Evolutionary conservation across 306 rosid genomes (phyloP).

Genomic region (Elaeagnus macrophylla): DNA sequence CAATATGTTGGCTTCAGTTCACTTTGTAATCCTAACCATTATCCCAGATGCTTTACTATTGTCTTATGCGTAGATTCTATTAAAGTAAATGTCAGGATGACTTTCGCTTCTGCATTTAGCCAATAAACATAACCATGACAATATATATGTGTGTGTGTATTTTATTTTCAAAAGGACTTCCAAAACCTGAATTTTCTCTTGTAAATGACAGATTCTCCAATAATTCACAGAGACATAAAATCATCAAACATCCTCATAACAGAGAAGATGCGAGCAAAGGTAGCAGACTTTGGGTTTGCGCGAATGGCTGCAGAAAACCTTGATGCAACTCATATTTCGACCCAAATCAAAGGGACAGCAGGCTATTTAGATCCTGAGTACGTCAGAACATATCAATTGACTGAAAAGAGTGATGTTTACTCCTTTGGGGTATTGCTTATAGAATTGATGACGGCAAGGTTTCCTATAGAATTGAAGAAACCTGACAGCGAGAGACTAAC

Average conservation of each 20-base stretch:
- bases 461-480: slow-evolving; percentile 58
- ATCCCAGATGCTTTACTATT: not conserved
- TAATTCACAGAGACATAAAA: slow-evolving; percentile 89
- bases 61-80: not conserved
- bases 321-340: slow-evolving; percentile 64
- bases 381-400: slow-evolving; percentile 65
- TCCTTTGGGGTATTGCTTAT: slow-evolving; percentile 94
- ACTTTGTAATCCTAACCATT: not conserved
- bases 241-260: slow-evolving; percentile 80
- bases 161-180: slow-evolving; percentile 1
- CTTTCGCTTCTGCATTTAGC: not conserved
- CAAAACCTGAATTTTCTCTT: slow-evolving; percentile 14
- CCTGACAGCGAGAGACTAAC: slow-evolving; percentile 60
- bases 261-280: slow-evolving; percentile 80
- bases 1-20: not conserved
- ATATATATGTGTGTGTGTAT: too few species aligned
- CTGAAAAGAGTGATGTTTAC: slow-evolving; percentile 87
- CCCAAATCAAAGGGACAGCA: slow-evolving; percentile 90
- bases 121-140: not conserved
- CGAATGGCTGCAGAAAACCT: slow-evolving; percentile 48
- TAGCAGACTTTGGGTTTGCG: slow-evolving; percentile 93
- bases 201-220: slow-evolving; percentile 67
- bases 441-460: slow-evolving; percentile 78
- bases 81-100: not conserved
- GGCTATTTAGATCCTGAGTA: slow-evolving; percentile 97